Conservation (phyloP, 2,329 filamentous ascomycete genomes). For the Whalleya microplaca region DNA sequence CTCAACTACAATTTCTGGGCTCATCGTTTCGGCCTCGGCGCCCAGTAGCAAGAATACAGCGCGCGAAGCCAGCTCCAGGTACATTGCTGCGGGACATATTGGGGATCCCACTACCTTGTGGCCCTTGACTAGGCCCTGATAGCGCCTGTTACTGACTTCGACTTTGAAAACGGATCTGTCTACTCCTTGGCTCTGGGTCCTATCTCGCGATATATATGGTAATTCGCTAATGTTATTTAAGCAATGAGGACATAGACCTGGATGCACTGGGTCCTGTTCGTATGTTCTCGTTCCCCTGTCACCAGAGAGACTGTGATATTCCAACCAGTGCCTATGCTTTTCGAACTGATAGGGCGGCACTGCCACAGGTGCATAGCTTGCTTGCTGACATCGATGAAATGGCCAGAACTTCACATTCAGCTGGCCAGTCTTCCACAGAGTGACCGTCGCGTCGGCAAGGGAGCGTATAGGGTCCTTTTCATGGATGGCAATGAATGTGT, state of each 20-base stretch:
- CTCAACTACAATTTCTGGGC: too few relatives aligned
- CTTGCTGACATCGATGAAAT: slow-evolving; percentile 30
- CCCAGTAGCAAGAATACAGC: slow-evolving; percentile 10
- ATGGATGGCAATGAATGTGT: too few relatives aligned
- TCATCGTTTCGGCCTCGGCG: neutral
- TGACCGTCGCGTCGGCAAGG: slow-evolving; percentile 11
- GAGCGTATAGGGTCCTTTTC: too few relatives aligned
- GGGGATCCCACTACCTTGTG: slow-evolving; percentile 25
- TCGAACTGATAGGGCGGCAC: slow-evolving; percentile 43
- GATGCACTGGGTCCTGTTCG: too few relatives aligned
- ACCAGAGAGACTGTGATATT: too few relatives aligned
- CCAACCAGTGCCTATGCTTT: slow-evolving; percentile 36
- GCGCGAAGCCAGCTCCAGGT: slow-evolving; percentile 30
- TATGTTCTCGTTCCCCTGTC: too few relatives aligned
- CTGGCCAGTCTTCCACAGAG: slow-evolving; percentile 36
- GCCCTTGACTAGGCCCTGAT: slow-evolving; percentile 13
- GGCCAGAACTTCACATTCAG: slow-evolving; percentile 36
- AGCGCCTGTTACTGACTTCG: too few relatives aligned
- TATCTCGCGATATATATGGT: too few relatives aligned
- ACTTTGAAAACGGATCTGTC: too few relatives aligned
- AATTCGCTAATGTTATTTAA: too few relatives aligned
- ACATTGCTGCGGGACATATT: slow-evolving; percentile 32
- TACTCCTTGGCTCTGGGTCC: too few relatives aligned
- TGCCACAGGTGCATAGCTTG: slow-evolving; percentile 21
- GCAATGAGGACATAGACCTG: too few relatives aligned